Evolutionary conservation across 345 rosid species (phyloP), one percentile per base, ranked within the genome.

Genomic region (Jatropha curcas): DNA sequence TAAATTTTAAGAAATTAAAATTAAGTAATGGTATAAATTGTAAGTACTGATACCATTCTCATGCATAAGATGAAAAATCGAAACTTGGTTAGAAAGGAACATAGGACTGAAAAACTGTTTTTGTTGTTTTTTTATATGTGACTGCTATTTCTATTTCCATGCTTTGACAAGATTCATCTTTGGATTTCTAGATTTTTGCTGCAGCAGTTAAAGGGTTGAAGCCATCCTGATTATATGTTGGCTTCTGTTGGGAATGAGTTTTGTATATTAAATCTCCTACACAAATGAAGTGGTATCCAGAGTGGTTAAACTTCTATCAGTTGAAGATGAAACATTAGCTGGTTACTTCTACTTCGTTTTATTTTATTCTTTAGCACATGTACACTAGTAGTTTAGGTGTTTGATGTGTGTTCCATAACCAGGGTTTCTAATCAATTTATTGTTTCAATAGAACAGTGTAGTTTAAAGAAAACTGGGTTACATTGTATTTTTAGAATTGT

Each of bases 201-300:
- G 86, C 84, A 0, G 87, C 87, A 0, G 60, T 87, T 27, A 76
- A 67, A 68, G 87, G 82, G 64, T 61, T 80, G 79, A 84, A 75
- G 70, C 83, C 71, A 46, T 48, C 67, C 1, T 74, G 67, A 59
- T 19, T 10, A 24, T 31, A 50, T 31, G 43, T 19, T 50, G 71
- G 41, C 20, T n/a, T n/a, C 16, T 71, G 25, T 31, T 33, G 30
- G 34, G 33, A 60, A 39, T 16, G 63, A 24, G 22, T 39, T 69
- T 22, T 22, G 71, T 0, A 52, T 24, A 16, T 24, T 35, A 37
- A 7, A 55, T 30, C 24, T 65, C 33, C 37, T 17, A 3, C 24
- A 34, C 45, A 53, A 68, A 24, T 19, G 13, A 53, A 68, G 16
- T 19, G 13, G 53, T 22, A 28, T 41, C 51, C 13, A 65, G 69